phyloP scores from a whole-genome alignment of 2,329 filamentous ascomycete genomes.

The Dissoconium aciculare region DNA sequence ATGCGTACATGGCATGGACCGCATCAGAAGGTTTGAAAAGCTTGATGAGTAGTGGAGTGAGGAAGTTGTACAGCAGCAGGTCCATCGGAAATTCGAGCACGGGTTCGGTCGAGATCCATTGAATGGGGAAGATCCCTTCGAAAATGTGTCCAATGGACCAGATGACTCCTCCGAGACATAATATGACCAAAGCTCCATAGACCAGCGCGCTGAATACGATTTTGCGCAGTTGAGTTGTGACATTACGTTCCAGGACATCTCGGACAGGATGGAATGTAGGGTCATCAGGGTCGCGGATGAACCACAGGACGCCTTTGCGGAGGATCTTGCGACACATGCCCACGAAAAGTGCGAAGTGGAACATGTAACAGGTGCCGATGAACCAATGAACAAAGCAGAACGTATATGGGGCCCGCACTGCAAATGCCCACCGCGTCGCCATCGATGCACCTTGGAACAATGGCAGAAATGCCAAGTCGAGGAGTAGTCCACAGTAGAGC shows the following conservation, averaged over 20 bases:
- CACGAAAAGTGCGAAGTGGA: slow-evolving; percentile 96
- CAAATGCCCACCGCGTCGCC: slow-evolving; percentile 63
- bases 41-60: slow-evolving; percentile 75
- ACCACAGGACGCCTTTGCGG: slow-evolving; percentile 88
- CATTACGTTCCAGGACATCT: slow-evolving; percentile 84
- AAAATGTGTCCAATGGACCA: slow-evolving; percentile 67
- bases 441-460: slow-evolving; percentile 73
- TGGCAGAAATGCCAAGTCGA: slow-evolving; percentile 77
- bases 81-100: slow-evolving; percentile 90
- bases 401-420: slow-evolving; percentile 63
- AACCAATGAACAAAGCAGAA: slow-evolving; percentile 98
- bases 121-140: slow-evolving; percentile 66
- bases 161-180: slow-evolving; percentile 88
- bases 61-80: slow-evolving; percentile 88
- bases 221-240: slow-evolving; percentile 85
- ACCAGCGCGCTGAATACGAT: slow-evolving; percentile 93
- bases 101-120: slow-evolving; percentile 85
- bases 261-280: slow-evolving; percentile 96
- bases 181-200: slow-evolving; percentile 79
- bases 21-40: slow-evolving; percentile 75
- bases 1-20: slow-evolving; percentile 73
- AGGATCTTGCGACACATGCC: slow-evolving; percentile 98
- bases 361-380: slow-evolving; percentile 97
- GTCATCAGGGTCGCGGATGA: slow-evolving; percentile 95
- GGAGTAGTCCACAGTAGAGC: slow-evolving; percentile 80